phyloP scores from a whole-genome alignment of 169 alveolate genomes.

The Babesia bovis region DNA sequence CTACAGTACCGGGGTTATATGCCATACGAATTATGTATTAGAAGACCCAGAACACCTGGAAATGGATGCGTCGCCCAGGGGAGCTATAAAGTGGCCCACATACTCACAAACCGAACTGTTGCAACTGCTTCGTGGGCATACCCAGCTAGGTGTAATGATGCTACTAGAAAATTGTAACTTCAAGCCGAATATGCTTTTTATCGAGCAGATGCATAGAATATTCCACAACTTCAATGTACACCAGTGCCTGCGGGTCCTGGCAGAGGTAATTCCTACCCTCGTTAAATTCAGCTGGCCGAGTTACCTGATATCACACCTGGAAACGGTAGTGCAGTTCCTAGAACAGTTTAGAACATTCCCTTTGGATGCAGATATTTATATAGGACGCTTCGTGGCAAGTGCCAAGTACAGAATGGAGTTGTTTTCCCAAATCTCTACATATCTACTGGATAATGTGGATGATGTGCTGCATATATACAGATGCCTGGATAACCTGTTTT shows the following conservation, averaged over 20 bases:
- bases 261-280: background rate
- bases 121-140: constrained; percentile 6
- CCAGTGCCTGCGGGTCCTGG: constrained; percentile 16
- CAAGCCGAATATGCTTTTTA: constrained; percentile 16
- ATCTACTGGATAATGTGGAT: constrained; percentile 10
- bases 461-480: constrained; percentile 14
- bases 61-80: background rate
- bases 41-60: background rate
- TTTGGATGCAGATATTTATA: constrained; percentile 19
- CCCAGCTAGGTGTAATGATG: constrained; percentile 21
- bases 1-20: constrained; percentile 31
- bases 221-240: constrained; percentile 40
- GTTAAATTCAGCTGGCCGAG: constrained; percentile 9
- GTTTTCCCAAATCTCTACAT: constrained; percentile 6
- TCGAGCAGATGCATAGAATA: constrained; percentile 25
- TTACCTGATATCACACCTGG: constrained; percentile 9
- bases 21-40: constrained; percentile 25
- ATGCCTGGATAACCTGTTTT: constrained; percentile 32
- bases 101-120: background rate
- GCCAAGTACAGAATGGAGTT: constrained; percentile 1
- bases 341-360: constrained; percentile 14
- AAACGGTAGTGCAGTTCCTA: constrained; percentile 17
- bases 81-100: constrained; percentile 18
- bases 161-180: constrained; percentile 20
- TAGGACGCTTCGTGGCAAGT: constrained; percentile 39